A percentile compares a stretch with the other conserved stretches of the same genome.
phyloP scores from a whole-genome alignment of 441 rosid genomes.

The Bocquillonia castaneifolia region DNA sequence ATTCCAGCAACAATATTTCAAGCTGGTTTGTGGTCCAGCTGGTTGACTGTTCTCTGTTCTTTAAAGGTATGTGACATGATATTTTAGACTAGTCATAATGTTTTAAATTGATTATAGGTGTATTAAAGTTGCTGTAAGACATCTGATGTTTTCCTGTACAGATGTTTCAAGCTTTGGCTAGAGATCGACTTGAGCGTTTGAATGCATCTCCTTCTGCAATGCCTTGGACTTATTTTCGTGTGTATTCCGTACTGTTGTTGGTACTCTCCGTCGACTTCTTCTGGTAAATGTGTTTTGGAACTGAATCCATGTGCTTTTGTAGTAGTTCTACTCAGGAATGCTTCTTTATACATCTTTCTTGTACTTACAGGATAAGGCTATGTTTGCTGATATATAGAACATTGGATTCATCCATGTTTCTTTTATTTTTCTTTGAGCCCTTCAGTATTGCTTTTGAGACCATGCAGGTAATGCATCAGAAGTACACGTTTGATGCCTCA shows the following conservation, averaged over 20 bases:
- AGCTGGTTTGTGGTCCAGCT: constrained; percentile 77
- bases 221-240: constrained; percentile 85
- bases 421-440: constrained; percentile 90
- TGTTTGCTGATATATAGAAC: constrained; percentile 59
- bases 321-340: constrained; percentile 11
- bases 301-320: background rate
- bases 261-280: constrained; percentile 70
- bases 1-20: constrained; percentile 82
- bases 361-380: constrained; percentile 68
- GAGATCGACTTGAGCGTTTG: constrained; percentile 93
- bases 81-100: constrained; percentile 12
- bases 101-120: constrained; percentile 16
- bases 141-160: constrained; percentile 23
- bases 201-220: constrained; percentile 94
- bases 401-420: constrained; percentile 59
- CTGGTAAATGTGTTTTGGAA: constrained; percentile 42
- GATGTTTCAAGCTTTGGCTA: constrained; percentile 99
- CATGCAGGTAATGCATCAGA: constrained; percentile 63
- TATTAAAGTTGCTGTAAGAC: background rate
- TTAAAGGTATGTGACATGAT: constrained; percentile 53
- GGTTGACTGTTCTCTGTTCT: constrained; percentile 84
- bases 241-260: constrained; percentile 68
- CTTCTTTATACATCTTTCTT: constrained; percentile 11
- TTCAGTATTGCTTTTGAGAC: constrained; percentile 95
- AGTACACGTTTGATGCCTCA: background rate